Percentiles rank a stretch among this genome's conserved stretches.
Evolutionary conservation across 352 stramenopile genomes (phyloP).

Genomic region (Pythium myriotylum): DNA sequence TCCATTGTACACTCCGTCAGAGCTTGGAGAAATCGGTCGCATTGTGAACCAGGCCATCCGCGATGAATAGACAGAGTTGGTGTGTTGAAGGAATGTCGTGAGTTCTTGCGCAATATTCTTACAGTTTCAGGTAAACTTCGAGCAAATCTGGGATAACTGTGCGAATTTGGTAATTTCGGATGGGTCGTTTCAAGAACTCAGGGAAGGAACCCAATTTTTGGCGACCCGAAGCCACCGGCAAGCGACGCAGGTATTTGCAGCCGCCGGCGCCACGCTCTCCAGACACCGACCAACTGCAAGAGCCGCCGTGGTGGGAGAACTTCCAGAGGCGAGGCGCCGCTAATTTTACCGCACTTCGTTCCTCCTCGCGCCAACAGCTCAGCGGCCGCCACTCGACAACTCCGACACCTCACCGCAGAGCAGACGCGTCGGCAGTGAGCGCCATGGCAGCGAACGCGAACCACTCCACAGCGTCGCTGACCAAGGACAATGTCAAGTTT

Average conservation of each 20-base stretch:
- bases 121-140: too few species aligned
- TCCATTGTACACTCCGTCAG: slow-evolving; percentile 35
- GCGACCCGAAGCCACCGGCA: slow-evolving; percentile 11
- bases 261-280: background rate
- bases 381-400: slow-evolving; percentile 1
- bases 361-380: background rate
- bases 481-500: slow-evolving; percentile 85
- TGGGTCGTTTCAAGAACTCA: slow-evolving; percentile 21
- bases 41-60: slow-evolving; percentile 40
- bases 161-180: slow-evolving; percentile 12
- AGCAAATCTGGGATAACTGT: slow-evolving; percentile 8
- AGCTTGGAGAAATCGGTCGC: slow-evolving; percentile 42
- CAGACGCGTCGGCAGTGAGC: background rate
- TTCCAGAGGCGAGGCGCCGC: background rate
- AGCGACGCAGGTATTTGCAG: slow-evolving; percentile 7
- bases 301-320: too few species aligned
- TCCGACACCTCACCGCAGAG: background rate
- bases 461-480: slow-evolving; percentile 39
- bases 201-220: slow-evolving; percentile 11
- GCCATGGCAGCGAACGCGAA: slow-evolving; percentile 27
- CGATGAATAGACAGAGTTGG: slow-evolving; percentile 42
- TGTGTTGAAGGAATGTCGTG: too few species aligned
- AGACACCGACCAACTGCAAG: too few species aligned
- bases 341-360: slow-evolving; percentile 2
- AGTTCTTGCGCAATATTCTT: too few species aligned